These are phyloP conservation scores for Holtermanniella nyarrowii DNA, from an alignment of 768 basidiomycete species.

Conservation along the genomic window DNA sequence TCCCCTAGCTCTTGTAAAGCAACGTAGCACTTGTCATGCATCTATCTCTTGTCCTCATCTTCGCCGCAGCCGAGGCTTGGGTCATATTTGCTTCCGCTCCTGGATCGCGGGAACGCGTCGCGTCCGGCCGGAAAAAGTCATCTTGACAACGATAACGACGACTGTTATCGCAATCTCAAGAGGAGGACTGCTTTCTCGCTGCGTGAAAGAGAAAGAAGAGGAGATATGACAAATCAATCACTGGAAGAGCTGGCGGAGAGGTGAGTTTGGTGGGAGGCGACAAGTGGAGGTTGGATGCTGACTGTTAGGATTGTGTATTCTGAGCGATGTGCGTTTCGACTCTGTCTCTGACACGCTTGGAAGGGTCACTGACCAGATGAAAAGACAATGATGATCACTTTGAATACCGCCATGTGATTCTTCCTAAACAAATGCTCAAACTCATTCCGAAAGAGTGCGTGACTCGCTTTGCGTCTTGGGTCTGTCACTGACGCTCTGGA, in stretches of 20 bases:
- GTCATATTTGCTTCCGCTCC: background rate
- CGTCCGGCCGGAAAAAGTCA: background rate
- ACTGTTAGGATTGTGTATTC: conserved; percentile 37
- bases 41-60: no score
- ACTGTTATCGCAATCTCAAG: no score
- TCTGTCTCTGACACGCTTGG: background rate
- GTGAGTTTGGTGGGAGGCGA: conserved; percentile 13
- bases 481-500: background rate
- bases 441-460: conserved; percentile 62
- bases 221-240: conserved; percentile 1
- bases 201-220: no score
- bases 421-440: conserved; percentile 89
- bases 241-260: conserved; percentile 37
- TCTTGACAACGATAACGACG: background rate
- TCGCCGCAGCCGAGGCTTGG: no score
- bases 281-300: conserved; percentile 1
- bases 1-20: no score
- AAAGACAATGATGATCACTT: conserved; percentile 71
- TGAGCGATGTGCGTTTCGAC: conserved; percentile 31
- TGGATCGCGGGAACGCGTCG: background rate
- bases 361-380: no score
- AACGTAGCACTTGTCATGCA: no score
- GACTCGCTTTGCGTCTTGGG: background rate
- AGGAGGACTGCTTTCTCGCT: no score
- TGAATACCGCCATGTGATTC: conserved; percentile 88